Base-by-base conservation (phyloP, 176 grass and related monocot genomes). In the Avena atlantica region DNA sequence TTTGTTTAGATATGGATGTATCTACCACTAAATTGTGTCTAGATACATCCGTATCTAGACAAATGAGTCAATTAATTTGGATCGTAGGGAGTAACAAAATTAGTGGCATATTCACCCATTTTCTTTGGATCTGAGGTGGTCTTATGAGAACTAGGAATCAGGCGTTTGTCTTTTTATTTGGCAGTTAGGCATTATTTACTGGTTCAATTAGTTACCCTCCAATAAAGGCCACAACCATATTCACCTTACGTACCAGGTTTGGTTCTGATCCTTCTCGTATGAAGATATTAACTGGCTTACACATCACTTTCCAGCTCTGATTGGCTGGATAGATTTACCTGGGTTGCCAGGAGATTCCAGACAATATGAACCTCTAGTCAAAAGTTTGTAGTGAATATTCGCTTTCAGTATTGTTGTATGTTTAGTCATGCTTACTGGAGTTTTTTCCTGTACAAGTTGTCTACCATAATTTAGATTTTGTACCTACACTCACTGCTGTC, bases 361-460 rank as follows among this genome's bases (percentile, higher is more conserved):
- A 65, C 12, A 15, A 74, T 14, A 49, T 5, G 40, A 45, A 23
- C 36, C 42, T 74, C 70, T 23, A n/a, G 42, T 16, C 3, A 25
- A 52, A 55, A 56, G 63, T 86, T 86, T 58, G 7, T 47, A 31
- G 6, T 47, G 1, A 6, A 69, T 45, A 6, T 71, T 49, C 23
- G 6, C 85, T 9, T 81, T 74, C 66, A 6, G 4, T 49, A 62
- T 20, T 81, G 15, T 56, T 48, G 42, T 19, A 4, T 31, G 21
- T 81, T 49, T 66, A 66, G 42, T 66, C 10, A 81, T 81, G 44
- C 62, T 81, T 48, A 17, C 23, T 21, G 52, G 12, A 66, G 8
- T 78, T 44, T 31, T 55, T 71, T 68, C 83, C 4, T 8, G 9
- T 84, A 7, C 59, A 65, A 42, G 40, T 82, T 66, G 31, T 82